These are phyloP conservation scores for Sporobolomyces pararoseus DNA, from an alignment of 768 basidiomycete species.

Conservation along the genomic window DNA sequence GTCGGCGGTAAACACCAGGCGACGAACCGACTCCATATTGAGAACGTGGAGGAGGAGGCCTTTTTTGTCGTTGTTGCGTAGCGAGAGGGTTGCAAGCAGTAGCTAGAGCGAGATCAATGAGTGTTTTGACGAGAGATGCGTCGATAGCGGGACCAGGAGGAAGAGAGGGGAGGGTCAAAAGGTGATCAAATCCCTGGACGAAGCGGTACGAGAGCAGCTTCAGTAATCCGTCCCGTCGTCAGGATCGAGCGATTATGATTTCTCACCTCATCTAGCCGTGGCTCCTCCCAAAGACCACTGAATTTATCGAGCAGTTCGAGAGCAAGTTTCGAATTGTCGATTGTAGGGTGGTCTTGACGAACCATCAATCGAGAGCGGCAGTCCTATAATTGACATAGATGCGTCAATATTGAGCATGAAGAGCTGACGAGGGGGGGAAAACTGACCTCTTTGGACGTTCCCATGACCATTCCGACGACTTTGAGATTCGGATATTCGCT, in stretches of 20 bases:
- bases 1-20: neutral
- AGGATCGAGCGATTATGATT: neutral
- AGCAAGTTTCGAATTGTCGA: conserved; percentile 29
- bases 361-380: conserved; percentile 30
- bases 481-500: conserved; percentile 23
- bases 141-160: conserved; percentile 18
- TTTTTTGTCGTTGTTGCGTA: neutral
- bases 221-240: too few species aligned
- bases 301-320: conserved; percentile 39
- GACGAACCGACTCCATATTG: conserved; percentile 10
- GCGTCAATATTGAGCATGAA: neutral
- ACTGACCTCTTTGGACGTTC: conserved; percentile 19
- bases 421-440: neutral
- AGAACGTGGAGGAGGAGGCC: conserved; percentile 1
- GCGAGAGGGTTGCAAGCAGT: conserved; percentile 13
- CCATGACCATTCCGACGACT: conserved; percentile 35
- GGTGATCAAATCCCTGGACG: conserved; percentile 35
- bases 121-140: conserved; percentile 21
- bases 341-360: conserved; percentile 31
- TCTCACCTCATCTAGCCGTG: conserved; percentile 26
- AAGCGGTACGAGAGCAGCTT: too few species aligned
- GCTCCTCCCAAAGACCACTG: conserved; percentile 22
- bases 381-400: neutral
- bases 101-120: conserved; percentile 8
- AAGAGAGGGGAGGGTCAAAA: conserved; percentile 33